Evolutionary conservation across 2,329 filamentous ascomycete species (phyloP), one percentile per base, ranked within the genome.

Genomic region (Aspergillus novoparasiticus): DNA sequence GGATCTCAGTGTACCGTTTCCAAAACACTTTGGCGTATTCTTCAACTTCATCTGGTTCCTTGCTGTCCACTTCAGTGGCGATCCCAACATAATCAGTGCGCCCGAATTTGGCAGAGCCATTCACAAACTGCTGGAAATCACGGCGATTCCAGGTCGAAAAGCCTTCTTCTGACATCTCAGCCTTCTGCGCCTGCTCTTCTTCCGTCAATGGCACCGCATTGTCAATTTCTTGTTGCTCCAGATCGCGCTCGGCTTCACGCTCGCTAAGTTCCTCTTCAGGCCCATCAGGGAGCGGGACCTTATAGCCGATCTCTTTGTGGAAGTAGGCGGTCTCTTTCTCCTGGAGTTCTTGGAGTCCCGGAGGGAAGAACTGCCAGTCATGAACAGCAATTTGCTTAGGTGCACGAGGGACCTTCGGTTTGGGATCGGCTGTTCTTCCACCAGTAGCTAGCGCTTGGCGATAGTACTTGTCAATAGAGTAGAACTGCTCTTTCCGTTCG

Each of bases 381-480:
- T 98, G 94, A 46, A 97, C 91, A 4, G 89, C 83, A 58, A 96
- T 88, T 76, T 99, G 95, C 80, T 96, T 97, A 0, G 95, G 95
- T 11, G 95, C 93, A 61, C 94, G 89, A n/a, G 95, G 96, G 23
- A 95, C 92, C 80, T 97, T 97, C 10, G 94, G 94, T 78, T 97
- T 97, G 30, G 91, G 86, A 66, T 97, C 93, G 45, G 92, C 89
- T 28, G 89, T 90, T 53, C 89, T 86, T 41, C 90, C 88, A 78
- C 93, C 89, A 59, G 92, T 95, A 71, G 91, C 91, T 73, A 99
- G 86, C 11, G 93, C 92, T 72, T 96, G 90, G 68, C 94, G 90
- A 81, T 98, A 99, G 81, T 99, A 99, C 78, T 97, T 96, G 77
- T 99, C 96, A 83, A 99, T 97, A 0, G 94, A 97, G 77, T 99